Conservation (phyloP, 2,329 filamentous ascomycete species). For the Periconia sp. region DNA sequence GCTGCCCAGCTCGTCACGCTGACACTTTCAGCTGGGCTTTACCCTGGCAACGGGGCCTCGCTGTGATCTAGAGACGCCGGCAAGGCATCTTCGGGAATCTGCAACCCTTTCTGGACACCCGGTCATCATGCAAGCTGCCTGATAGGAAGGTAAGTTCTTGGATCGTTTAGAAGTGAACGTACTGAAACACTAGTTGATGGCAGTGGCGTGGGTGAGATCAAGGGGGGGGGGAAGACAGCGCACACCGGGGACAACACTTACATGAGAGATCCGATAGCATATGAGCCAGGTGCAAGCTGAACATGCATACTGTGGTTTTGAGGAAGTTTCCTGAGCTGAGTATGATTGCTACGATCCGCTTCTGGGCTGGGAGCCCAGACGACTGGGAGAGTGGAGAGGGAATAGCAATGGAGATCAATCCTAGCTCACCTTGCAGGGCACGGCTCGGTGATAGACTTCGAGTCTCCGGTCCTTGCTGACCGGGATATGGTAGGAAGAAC, state of each 20-base stretch:
- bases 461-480: neutral
- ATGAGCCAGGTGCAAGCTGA: neutral
- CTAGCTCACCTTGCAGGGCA: neutral
- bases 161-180: neutral
- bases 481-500: constrained; percentile 1
- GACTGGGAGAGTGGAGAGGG: neutral
- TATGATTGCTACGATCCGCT: neutral
- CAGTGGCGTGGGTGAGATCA: neutral
- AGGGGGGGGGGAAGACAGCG: neutral
- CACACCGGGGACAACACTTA: neutral
- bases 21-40: neutral
- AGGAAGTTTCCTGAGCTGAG: neutral
- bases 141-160: neutral
- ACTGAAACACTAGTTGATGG: neutral
- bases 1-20: neutral
- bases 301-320: constrained; percentile 1
- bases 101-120: neutral
- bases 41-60: neutral
- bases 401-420: neutral
- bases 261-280: neutral
- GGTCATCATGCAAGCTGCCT: neutral
- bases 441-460: neutral
- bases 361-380: neutral
- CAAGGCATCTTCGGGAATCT: neutral
- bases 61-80: neutral